Base-by-base conservation (phyloP, 495 filamentous ascomycete genomes). In the Neurospora terricola region DNA sequence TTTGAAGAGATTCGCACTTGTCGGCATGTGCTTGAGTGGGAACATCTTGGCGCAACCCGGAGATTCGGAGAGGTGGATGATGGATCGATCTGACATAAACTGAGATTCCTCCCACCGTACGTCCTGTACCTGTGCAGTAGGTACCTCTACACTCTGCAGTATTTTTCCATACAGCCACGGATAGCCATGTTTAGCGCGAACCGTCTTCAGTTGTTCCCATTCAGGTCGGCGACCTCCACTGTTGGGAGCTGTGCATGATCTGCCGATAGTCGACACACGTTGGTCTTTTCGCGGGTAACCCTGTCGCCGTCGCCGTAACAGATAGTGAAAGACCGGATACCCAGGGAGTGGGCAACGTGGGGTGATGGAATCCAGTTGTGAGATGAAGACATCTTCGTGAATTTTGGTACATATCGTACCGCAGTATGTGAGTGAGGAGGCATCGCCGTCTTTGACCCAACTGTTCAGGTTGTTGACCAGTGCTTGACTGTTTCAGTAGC, bases 41-140 rank as follows among this genome's bases (percentile, higher is more conserved):
- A 66, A 66, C 54, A 66, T 34, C 54, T 66, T 66, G 54, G 54
- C 54, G 54, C 54, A 54, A 14, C 39, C 68, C 74, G 74, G 74
- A 75, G 69, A 75, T 75, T 75, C 73, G 74, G 72, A 73, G 74
- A 69, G 71, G 71, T 59, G 69, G 43, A 71, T 72, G 43, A 75
- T 75, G 74, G 74, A 71, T 23, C 38, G 70, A 36, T 21, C 39
- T 73, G n/a, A 40, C n/a, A 73, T 66, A 66, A 66, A 66, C 54
- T 14, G 54, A 66, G 54, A 66, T 66, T 66, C 14, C 14, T 14
- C 54, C 54, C 54, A 66, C 54, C 54, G 54, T 34, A 14, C 27
- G 27, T 9, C 23, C 54, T 66, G 54, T 66, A 66, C 54, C 54
- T 66, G 27, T 36, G 27, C 54, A 30, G 54, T 16, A 62, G 23